Evolutionary conservation across 257 asterid genomes (phyloP), one percentile per base, ranked within the genome.

Genomic region (Solanum neorickii): DNA sequence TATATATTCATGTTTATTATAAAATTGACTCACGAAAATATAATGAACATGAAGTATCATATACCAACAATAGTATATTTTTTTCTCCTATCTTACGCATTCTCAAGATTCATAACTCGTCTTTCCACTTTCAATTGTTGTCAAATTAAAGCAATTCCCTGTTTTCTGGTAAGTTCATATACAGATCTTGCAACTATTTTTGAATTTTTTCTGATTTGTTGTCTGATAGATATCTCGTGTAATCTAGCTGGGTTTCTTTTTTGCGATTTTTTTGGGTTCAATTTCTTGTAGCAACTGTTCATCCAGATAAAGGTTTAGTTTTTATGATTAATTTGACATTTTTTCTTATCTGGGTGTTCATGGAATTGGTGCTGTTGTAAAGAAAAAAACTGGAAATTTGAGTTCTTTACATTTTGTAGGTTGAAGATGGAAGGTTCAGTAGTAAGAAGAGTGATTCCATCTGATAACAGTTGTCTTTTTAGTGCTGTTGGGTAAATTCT

Each of bases 391-490:
- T 37, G 82, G 29, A 37, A 73, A 73, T 20, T 11, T 39, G 82
- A 74, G 52, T 74, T 74, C 12, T 74, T 37, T 74, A 21, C 20
- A 37, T 37, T 74, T 31, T 78, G 29, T 47, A 47, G 85, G 85
- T 82, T 80, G 69, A 47, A 47, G 88, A 97, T 97, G 99, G 98
- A 93, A 85, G 98, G 96, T 60, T 60, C 90, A n/a, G 91, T 97
- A 9, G 94, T 93, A 46, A 91, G 99, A 89, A 93, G 99, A 90
- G 98, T 97, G 46, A 97, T 97, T 87, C 98, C 95, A 82, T 96
- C 99, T 16, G 99, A 97, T 90, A 96, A 97, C 91, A 95, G 98
- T 90, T 97, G 99, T 90, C 98, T 96, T 84, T 97, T 97, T 88
- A 96, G 94, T 89, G 99, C 99, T n/a, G 98, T 97, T 59, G 98